Percentiles rank a stretch among this genome's conserved stretches.
These are phyloP conservation scores for Lipomyces orientalis DNA, from an alignment of 805 yeast species.

Conservation along the genomic window DNA sequence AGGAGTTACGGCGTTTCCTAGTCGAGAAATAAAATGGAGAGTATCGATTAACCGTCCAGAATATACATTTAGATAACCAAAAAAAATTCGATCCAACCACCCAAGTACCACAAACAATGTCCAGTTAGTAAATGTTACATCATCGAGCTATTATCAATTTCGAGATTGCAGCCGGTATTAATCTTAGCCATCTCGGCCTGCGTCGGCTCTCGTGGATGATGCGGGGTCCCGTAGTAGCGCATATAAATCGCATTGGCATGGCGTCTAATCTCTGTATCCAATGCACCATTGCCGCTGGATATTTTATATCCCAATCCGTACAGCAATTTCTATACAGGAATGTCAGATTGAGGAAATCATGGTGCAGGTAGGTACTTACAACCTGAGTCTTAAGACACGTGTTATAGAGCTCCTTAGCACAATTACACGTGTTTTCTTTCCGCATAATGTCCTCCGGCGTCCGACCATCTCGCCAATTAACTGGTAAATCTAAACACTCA, in stretches of 20 bases:
- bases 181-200: background rate
- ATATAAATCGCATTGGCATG: background rate
- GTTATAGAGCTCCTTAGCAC: conserved; percentile 1
- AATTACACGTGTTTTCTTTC: background rate
- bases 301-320: conserved; percentile 23
- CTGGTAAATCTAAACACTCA: background rate
- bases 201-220: conserved; percentile 12
- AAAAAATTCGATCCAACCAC: background rate
- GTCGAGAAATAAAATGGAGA: background rate
- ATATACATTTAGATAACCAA: background rate
- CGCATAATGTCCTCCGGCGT: conserved; percentile 1
- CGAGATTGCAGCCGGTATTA: background rate
- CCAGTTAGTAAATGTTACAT: background rate
- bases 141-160: conserved; percentile 1
- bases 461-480: background rate
- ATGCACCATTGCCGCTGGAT: conserved; percentile 5
- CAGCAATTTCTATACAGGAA: conserved; percentile 21
- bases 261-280: conserved; percentile 8
- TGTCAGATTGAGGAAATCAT: no score
- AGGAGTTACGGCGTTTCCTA: background rate
- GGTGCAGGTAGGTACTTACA: conserved; percentile 5
- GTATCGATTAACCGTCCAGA: background rate
- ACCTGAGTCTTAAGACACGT: conserved; percentile 16
- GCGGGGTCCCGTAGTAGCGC: conserved; percentile 8
- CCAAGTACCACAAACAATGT: background rate